Evolutionary conservation across 345 rosid species (phyloP).

Genomic region (Diplotaxis tenuifolia): DNA sequence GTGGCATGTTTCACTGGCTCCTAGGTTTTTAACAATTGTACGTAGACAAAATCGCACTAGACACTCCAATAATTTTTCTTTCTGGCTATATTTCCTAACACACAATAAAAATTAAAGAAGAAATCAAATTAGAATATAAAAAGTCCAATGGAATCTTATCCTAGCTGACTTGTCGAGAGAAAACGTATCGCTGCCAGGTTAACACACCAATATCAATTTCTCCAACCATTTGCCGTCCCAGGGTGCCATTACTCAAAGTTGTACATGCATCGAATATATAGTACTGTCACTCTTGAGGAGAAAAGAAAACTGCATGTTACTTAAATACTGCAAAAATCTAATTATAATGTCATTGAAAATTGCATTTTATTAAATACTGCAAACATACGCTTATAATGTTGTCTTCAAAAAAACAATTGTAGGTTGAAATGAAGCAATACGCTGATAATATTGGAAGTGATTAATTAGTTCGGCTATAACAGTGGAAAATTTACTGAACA

Average conservation of each 20-base stretch:
- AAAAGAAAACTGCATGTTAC: neutral
- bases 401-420: neutral
- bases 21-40: neutral
- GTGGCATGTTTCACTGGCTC: neutral
- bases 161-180: neutral
- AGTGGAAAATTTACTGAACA: too few species aligned
- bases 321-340: neutral
- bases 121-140: neutral
- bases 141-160: neutral
- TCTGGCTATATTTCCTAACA: neutral
- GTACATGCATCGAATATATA: slow-evolving; percentile 14
- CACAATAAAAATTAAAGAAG: neutral
- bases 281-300: neutral
- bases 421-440: neutral
- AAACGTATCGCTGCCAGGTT: slow-evolving; percentile 15
- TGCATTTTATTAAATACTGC: neutral
- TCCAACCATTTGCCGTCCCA: slow-evolving; percentile 10
- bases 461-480: too few species aligned
- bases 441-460: too few species aligned
- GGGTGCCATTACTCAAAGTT: neutral
- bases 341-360: neutral
- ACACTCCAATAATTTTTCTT: neutral
- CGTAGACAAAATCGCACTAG: neutral
- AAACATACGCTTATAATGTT: neutral
- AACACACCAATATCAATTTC: slow-evolving; percentile 13